Base-by-base conservation (phyloP, 2,329 filamentous ascomycete species). In the Trichoderma harzianum region DNA sequence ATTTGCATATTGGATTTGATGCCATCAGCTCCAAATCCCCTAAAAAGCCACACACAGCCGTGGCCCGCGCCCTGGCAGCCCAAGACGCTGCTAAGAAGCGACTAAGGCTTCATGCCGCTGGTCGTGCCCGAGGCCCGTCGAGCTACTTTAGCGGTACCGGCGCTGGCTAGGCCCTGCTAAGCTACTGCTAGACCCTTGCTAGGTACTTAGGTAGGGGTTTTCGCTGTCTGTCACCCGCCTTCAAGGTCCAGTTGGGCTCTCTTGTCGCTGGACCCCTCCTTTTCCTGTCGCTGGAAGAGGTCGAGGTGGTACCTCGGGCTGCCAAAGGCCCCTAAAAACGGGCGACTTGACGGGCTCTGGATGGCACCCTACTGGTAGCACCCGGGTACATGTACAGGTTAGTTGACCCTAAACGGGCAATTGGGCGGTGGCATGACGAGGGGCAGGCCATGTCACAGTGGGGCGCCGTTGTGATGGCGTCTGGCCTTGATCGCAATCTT, bases 371-470 rank as follows among this genome's bases (percentile, higher is more conserved):
- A 14, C 57, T 21, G 57, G 57, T 60, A 34, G 30, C 57, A 34
- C 26, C 57, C 12, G 57, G 18, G 12, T 21, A 12, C 57, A 34
- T 36, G 14, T 36, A 36, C 34, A 60, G 57, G 57, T 30, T 60
- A 21, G 57, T 14, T 36, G 39, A 34, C 66, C 43, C 66, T 7
- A 63, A 70, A 70, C 57, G 43, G 67, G 67, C 67, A 62, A 62
- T 39, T n/a, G 30, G 57, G 57, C 43, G 69, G 62, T 71, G 53
- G 69, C 61, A 71, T 71, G 60, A 58, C 53, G 69, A 58, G 51
- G 51, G 34, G 10, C 32, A 24, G 28, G 28, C 34, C 21, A 55
- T 39, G 58, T 70, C 67, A 70, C 58, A 70, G 58, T 34, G 58
- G 67, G 67, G 67, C 67, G 57, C 28, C n/a, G 28, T 21, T 60